Evolutionary conservation across 805 yeast species (phyloP).

Genomic region (Henningerozyma blattae): DNA sequence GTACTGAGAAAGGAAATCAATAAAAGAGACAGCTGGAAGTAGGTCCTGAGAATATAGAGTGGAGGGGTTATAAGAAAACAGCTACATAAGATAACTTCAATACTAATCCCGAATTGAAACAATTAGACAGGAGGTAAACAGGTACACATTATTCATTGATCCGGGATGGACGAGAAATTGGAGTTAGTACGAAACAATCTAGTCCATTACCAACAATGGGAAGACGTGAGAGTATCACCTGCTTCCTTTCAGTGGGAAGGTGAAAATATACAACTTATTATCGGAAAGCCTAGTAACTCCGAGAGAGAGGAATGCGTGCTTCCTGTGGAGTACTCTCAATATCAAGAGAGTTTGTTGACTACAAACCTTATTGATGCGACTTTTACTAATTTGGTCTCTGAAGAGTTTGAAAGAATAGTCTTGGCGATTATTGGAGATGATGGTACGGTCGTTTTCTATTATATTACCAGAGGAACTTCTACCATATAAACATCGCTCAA

Average conservation of each 20-base stretch:
- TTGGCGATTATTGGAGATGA: slow-evolving; percentile 50
- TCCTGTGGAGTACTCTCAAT: slow-evolving; percentile 22
- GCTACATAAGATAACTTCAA: no score
- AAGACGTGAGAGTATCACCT: slow-evolving; percentile 6
- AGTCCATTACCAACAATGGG: slow-evolving; percentile 20
- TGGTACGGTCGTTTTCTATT: slow-evolving; percentile 61
- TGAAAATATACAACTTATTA: slow-evolving; percentile 6
- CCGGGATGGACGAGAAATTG: neutral
- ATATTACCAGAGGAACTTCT: slow-evolving; percentile 42
- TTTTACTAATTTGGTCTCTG: slow-evolving; percentile 10
- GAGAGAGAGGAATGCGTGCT: slow-evolving; percentile 14
- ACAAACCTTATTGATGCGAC: slow-evolving; percentile 13
- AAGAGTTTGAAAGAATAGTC: slow-evolving; percentile 30
- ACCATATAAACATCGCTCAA: no score
- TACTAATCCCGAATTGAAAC: no score
- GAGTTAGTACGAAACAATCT: slow-evolving; percentile 13
- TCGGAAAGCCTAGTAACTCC: slow-evolving; percentile 13
- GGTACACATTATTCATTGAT: no score
- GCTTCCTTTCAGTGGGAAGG: slow-evolving; percentile 6
- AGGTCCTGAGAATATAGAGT: neutral
- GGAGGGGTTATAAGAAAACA: neutral
- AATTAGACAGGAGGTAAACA: neutral
- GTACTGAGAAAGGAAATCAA: neutral
- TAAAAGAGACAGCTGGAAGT: neutral
- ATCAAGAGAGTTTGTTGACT: slow-evolving; percentile 12